Evolutionary conservation across 352 stramenopile species (phyloP).

Genomic region (Globisporangium nodosum): DNA sequence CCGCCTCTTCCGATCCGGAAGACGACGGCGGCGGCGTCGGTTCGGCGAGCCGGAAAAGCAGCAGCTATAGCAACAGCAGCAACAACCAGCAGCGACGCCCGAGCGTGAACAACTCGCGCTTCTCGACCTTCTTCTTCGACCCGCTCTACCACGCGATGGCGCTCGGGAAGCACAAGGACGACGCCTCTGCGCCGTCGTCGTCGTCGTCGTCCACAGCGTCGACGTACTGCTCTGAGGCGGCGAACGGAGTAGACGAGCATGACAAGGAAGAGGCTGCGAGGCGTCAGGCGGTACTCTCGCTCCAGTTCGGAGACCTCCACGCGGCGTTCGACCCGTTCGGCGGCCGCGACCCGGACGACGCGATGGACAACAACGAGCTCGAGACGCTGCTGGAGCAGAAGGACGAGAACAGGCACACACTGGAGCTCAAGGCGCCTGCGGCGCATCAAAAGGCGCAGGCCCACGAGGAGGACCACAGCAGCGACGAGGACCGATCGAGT

Average conservation of each 20-base stretch:
- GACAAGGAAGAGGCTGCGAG: constrained; percentile 1
- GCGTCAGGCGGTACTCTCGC: constrained; percentile 6
- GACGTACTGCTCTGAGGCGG: not conserved
- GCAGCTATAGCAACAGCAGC: constrained; percentile 5
- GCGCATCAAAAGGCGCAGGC: not conserved
- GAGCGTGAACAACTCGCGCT: constrained; percentile 12
- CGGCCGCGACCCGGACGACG: constrained; percentile 8
- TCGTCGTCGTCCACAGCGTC: not conserved
- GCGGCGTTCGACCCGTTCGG: constrained; percentile 13
- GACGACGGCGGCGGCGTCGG: constrained; percentile 1
- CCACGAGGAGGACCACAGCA: not conserved
- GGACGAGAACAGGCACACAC: constrained; percentile 2
- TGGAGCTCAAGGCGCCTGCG: constrained; percentile 5
- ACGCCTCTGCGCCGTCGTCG: not conserved
- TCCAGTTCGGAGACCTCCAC: constrained; percentile 14
- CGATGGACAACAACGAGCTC: constrained; percentile 20
- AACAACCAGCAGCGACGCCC: constrained; percentile 12
- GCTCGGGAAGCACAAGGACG: constrained; percentile 13
- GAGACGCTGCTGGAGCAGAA: constrained; percentile 14
- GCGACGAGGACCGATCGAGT: not conserved
- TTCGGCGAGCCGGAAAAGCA: constrained; percentile 1
- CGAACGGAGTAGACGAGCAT: not conserved
- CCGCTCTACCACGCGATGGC: constrained; percentile 16
- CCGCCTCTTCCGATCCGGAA: not conserved
- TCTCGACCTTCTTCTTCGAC: constrained; percentile 17